Evolutionary conservation across 2,329 filamentous ascomycete species (phyloP).

Genomic region (Colletotrichum aenigma): DNA sequence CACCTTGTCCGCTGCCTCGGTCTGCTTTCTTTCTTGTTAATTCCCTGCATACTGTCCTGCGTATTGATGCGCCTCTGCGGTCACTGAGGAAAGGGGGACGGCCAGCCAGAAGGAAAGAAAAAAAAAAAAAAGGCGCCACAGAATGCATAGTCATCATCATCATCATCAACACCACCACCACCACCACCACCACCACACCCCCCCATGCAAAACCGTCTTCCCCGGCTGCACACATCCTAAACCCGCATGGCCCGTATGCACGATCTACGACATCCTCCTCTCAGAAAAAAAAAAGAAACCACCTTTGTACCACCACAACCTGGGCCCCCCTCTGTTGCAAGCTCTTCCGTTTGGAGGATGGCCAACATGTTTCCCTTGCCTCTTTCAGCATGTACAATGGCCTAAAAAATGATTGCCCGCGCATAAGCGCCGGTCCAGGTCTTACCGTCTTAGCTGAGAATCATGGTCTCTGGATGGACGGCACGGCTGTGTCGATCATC

Average conservation of each 20-base stretch:
- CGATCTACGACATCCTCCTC: background rate
- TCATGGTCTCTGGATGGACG: background rate
- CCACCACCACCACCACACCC: background rate
- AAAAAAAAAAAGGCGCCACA: background rate
- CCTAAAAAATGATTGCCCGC: background rate
- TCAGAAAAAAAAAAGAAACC: background rate
- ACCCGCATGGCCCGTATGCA: background rate
- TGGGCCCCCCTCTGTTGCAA: background rate
- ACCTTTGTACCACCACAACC: background rate
- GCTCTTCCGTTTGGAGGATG: background rate
- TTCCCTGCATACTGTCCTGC: background rate
- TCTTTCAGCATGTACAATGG: background rate
- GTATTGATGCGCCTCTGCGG: background rate
- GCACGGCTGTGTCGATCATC: background rate
- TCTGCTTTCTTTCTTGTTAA: background rate
- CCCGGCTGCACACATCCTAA: background rate
- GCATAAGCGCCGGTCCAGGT: background rate
- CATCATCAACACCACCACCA: background rate
- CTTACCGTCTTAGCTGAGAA: background rate
- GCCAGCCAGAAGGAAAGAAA: background rate
- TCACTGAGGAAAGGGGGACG: background rate
- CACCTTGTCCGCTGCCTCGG: background rate
- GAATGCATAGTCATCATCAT: background rate
- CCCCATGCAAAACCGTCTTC: background rate
- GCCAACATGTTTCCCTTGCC: background rate